phyloP scores from a whole-genome alignment of 2,329 filamentous ascomycete genomes.

The Pezicula rhizophila region DNA sequence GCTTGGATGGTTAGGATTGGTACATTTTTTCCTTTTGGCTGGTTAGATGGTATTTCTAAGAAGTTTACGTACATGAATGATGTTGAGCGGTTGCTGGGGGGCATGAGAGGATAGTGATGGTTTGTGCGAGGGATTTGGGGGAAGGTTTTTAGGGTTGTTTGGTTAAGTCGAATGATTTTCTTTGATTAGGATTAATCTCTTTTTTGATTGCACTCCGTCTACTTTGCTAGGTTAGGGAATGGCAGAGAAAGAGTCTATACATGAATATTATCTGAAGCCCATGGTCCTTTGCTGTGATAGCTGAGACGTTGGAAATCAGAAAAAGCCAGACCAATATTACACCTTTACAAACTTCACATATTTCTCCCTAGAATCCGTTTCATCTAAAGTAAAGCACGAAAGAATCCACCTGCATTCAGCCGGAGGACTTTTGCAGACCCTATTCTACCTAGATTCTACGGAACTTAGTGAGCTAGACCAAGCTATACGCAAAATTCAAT shows the following conservation, averaged over 20 bases:
- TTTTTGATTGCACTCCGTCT: not conserved
- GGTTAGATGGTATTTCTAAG: constrained; percentile 4
- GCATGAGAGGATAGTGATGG: not conserved
- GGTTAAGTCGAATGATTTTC: no score
- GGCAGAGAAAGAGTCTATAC: not conserved
- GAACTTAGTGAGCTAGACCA: not conserved
- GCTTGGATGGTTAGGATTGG: not conserved
- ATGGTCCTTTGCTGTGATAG: not conserved
- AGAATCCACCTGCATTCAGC: not conserved
- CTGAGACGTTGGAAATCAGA: not conserved
- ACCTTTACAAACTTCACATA: not conserved
- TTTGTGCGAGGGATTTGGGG: no score
- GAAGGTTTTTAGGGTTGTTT: no score
- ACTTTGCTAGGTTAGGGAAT: not conserved
- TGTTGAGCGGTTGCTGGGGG: constrained; percentile 21
- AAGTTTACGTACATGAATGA: constrained; percentile 13
- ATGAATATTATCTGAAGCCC: not conserved
- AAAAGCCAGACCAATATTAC: not conserved
- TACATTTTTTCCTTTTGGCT: constrained; percentile 3
- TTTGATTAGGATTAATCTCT: no score
- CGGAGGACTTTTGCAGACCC: not conserved
- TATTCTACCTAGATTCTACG: not conserved
- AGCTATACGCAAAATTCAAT: not conserved
- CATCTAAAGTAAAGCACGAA: not conserved
- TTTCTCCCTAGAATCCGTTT: not conserved